Evolutionary conservation across 345 rosid species (phyloP), one percentile per base, ranked within the genome.

Genomic region (Eucalyptus camaldulensis): DNA sequence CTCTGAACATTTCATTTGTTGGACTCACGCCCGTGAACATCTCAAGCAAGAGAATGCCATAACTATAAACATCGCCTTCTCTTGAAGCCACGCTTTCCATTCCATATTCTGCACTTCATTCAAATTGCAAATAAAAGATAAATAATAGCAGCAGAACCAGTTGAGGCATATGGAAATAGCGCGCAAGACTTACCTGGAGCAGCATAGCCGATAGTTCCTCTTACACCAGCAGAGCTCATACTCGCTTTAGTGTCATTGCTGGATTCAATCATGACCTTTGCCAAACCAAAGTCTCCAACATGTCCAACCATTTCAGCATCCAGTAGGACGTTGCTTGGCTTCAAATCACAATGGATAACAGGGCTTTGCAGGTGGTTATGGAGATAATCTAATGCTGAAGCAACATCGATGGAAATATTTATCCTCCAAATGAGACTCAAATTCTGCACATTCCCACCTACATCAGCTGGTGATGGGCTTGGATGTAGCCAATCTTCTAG

Each of bases 31-130:
- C 89, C 3, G 90, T 87, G 51, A 93, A 85, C 88, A 91, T 87
- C 88, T 93, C 92, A 10, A 91, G 33, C 86, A 93, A 65, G 3
- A 93, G 88, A 9, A 93, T 90, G 9, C 92, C 92, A 65, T 85
- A 92, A 49, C 92, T 91, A 43, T 91, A 89, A 44, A 92, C 88
- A 86, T 93, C 90, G 3, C 93, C 93, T 8, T 56, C 6, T 4
- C 86, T 89, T 33, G 92, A 90, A 10, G 87, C 87, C 19, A 40
- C 21, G 3, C 88, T 88, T n/a, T 93, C 92, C 88, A 87, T 31
- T 8, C 93, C 93, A 65, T 93, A 93, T 65, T 93, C 92, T 93
- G 87, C 21, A 33, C 25, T n/a, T 33, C 40, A 67, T 67, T 67
- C 11, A 4, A 67, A 67, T 67, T 67, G 40, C 80, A 67, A 67